These are phyloP conservation scores for Kregervanrija pseudodelftensis DNA, from an alignment of 805 yeast species.

Conservation along the genomic window DNA sequence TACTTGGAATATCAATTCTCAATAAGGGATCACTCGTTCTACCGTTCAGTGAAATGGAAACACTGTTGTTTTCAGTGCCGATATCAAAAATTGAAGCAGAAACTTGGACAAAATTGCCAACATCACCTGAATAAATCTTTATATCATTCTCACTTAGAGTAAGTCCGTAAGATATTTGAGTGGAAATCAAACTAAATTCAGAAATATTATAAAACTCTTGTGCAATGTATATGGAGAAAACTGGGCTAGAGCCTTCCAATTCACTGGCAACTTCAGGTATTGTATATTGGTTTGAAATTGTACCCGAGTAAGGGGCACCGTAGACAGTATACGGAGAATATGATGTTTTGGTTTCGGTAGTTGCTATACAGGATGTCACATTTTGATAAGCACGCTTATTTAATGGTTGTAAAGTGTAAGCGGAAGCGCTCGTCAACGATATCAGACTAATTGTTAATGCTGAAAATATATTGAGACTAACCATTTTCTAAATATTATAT, in stretches of 20 bases:
- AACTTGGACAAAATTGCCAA: slow-evolving; percentile 6
- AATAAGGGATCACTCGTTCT: slow-evolving; percentile 11
- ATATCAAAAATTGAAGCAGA: slow-evolving; percentile 4
- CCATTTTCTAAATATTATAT: too few relatives aligned
- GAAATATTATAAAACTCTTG: slow-evolving; percentile 2
- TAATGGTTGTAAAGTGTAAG: slow-evolving; percentile 9
- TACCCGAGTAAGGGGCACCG: slow-evolving; percentile 11
- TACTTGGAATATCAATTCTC: slow-evolving; percentile 6
- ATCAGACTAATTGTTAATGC: too few relatives aligned
- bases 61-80: too few relatives aligned
- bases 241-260: slow-evolving; percentile 11
- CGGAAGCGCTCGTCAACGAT: slow-evolving; percentile 2
- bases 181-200: slow-evolving; percentile 5
- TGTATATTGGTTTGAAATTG: slow-evolving; percentile 10
- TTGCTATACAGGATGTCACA: background rate
- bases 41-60: slow-evolving; percentile 1
- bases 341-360: slow-evolving; percentile 7
- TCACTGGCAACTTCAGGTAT: slow-evolving; percentile 8
- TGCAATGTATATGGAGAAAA: slow-evolving; percentile 14
- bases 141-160: background rate
- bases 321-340: slow-evolving; percentile 8
- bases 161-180: slow-evolving; percentile 1
- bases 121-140: slow-evolving; percentile 8
- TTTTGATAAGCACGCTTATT: too few relatives aligned
- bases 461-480: too few relatives aligned